Percentiles rank a stretch among this genome's conserved stretches.
These are phyloP conservation scores for Monosporascus sp. DNA, from an alignment of 2,329 filamentous ascomycete genomes.

Conservation along the genomic window DNA sequence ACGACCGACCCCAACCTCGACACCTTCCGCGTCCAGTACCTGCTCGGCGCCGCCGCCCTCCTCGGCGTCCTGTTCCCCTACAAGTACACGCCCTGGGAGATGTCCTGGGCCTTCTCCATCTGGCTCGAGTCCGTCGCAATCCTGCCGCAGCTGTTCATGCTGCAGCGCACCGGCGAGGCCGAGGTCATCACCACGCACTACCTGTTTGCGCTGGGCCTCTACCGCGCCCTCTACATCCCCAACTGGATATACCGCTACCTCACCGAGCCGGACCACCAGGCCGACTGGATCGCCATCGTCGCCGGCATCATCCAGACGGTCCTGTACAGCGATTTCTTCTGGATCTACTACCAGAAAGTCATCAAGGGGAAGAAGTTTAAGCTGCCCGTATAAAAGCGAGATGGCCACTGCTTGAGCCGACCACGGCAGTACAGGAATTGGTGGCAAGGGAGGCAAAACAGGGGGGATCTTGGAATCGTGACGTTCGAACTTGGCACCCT, in stretches of 20 bases:
- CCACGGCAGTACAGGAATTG: too few species aligned
- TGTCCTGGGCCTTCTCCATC: constrained; percentile 96
- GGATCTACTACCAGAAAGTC: constrained; percentile 98
- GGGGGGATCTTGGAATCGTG: too few species aligned
- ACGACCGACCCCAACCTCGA: constrained; percentile 96
- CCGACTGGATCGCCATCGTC: constrained; percentile 81
- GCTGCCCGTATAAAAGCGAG: constrained; percentile 60
- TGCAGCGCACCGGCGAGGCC: constrained; percentile 94
- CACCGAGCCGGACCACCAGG: constrained; percentile 63
- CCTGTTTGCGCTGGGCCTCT: constrained; percentile 85
- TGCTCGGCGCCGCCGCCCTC: constrained; percentile 73
- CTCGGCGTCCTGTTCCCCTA: constrained; percentile 81
- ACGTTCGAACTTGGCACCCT: too few species aligned
- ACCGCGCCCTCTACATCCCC: constrained; percentile 92
- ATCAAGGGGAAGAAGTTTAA: constrained; percentile 86
- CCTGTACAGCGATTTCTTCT: constrained; percentile 98
- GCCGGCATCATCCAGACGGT: constrained; percentile 91
- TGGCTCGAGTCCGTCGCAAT: constrained; percentile 98
- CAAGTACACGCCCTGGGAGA: constrained; percentile 75
- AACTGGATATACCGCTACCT: constrained; percentile 97
- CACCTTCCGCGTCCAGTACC: constrained; percentile 94
- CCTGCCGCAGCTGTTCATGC: constrained; percentile 94
- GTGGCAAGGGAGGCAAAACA: too few species aligned
- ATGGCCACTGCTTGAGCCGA: neutral
- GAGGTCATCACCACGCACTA: constrained; percentile 99